phyloP scores from a whole-genome alignment of 2,329 filamentous ascomycete species.

The Xylariaceae sp. region DNA sequence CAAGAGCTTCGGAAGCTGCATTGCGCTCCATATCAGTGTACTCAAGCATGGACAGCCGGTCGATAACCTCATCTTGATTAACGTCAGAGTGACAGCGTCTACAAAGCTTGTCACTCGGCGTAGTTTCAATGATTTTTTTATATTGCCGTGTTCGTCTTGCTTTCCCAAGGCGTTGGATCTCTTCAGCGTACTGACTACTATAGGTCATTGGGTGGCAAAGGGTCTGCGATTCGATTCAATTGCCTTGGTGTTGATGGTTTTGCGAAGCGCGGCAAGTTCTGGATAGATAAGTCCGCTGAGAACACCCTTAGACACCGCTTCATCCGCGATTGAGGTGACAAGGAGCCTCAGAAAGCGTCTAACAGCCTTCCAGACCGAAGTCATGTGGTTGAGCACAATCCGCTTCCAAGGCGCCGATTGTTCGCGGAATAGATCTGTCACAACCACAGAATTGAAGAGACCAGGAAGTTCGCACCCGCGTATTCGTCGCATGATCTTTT shows the following conservation, averaged over 20 bases:
- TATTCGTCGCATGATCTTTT: slow-evolving; percentile 26
- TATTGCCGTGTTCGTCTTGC: background rate
- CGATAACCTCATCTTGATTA: slow-evolving; percentile 16
- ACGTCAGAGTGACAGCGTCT: background rate
- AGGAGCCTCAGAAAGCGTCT: background rate
- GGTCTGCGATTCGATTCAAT: slow-evolving; percentile 42
- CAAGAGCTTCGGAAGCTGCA: slow-evolving; percentile 31
- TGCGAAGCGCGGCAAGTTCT: background rate
- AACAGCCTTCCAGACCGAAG: background rate
- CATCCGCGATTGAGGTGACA: background rate
- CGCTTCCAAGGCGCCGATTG: slow-evolving; percentile 52
- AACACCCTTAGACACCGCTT: background rate
- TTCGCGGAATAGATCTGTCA: slow-evolving; percentile 55
- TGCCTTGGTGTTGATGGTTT: slow-evolving; percentile 33
- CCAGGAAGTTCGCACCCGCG: slow-evolving; percentile 32
- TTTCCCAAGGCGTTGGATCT: slow-evolving; percentile 13
- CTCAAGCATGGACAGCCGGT: slow-evolving; percentile 8
- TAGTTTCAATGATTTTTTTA: background rate
- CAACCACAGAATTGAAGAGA: slow-evolving; percentile 55
- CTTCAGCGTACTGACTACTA: slow-evolving; percentile 41
- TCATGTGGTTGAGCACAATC: slow-evolving; percentile 34
- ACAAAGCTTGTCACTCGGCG: slow-evolving; percentile 23
- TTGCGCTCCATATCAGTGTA: slow-evolving; percentile 25
- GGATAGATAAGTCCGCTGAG: background rate
- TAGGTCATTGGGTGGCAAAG: slow-evolving; percentile 50